Evolutionary conservation across 2,329 filamentous ascomycete genomes (phyloP).

Genomic region (Tolypocladium ovalisporum): DNA sequence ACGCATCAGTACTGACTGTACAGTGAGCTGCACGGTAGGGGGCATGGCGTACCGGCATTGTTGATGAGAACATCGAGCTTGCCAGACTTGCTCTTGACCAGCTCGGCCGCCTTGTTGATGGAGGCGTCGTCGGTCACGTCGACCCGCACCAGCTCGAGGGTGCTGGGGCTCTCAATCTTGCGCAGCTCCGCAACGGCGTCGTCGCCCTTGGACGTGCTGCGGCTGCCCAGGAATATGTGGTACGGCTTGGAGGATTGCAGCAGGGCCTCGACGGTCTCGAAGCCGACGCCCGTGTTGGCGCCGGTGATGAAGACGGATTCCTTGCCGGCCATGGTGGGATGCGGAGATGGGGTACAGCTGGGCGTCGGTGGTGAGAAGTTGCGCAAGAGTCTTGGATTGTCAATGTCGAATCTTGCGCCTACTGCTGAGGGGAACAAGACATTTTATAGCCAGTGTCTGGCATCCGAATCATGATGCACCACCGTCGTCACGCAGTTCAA

Average conservation of each 20-base stretch:
- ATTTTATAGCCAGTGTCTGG: background rate
- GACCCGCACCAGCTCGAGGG: constrained; percentile 35
- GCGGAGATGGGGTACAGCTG: background rate
- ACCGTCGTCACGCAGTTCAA: background rate
- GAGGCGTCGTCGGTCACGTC: constrained; percentile 43
- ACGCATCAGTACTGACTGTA: background rate
- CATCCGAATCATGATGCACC: background rate
- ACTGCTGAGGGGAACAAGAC: background rate
- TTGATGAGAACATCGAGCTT: constrained; percentile 43
- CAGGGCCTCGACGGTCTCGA: constrained; percentile 44
- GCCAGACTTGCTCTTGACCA: constrained; percentile 29
- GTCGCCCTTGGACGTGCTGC: constrained; percentile 38
- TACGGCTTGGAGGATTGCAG: constrained; percentile 36
- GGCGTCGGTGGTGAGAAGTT: background rate
- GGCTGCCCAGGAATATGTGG: constrained; percentile 43
- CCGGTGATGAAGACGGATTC: constrained; percentile 47
- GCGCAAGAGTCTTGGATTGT: background rate
- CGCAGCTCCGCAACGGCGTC: constrained; percentile 30
- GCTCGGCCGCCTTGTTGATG: constrained; percentile 33
- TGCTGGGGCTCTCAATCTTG: constrained; percentile 27
- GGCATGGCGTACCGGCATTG: constrained; percentile 36
- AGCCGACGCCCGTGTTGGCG: constrained; percentile 50
- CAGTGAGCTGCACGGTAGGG: constrained; percentile 2
- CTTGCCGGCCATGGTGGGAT: constrained; percentile 4
- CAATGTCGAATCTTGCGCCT: too few relatives aligned